Evolutionary conservation across 1,284 basidiomycete genomes (phyloP), one percentile per base, ranked within the genome.

Genomic region (Veloboletus limbatus): DNA sequence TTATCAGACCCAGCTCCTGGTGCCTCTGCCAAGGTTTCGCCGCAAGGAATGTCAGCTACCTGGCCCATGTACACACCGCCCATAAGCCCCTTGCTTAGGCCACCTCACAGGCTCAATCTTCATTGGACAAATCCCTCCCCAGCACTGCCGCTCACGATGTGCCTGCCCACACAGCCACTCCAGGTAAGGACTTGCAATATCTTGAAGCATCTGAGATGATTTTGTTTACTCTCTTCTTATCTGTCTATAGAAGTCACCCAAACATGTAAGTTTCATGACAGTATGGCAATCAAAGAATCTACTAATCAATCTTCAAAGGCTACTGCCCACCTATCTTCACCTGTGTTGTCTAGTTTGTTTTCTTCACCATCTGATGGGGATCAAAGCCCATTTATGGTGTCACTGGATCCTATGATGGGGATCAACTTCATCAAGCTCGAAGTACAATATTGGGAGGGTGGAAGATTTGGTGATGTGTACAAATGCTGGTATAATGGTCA

Each of bases 11-110:
- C 57, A 10, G 24, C 50, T 22, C 22, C 40, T 5, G 57, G 41
- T 18, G 8, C 49, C 25, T 54, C 60, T 28, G 51, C 43, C 33
- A 65, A 63, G 10, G 32, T 60, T 41, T 65, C 59, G 16, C 66
- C 59, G 21, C 66, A 49, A 43, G 59, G 53, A 7, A 18, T 38
- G 8, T 42, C 61, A 40, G 46, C 36, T 32, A 45, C 54, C 43
- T 66, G 63, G 39, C 53, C 63, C 28, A 68, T 70, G 41, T 69
- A 69, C 53, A 51, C 81, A 8, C 82, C 82, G 2, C 80, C 78
- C n/a, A 87, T 88, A 0, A 87, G 82, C 53, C 92, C 92, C 1
- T 92, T 93, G 67, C 76, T 94, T 16, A 88, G 86, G 0, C 86
- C 90, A 4, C 73, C 95, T 63, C 79, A 85, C 47, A 84, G 79